Base-by-base conservation (phyloP, 1,139 yeast species). In the Geotrichum histeridarum region DNA sequence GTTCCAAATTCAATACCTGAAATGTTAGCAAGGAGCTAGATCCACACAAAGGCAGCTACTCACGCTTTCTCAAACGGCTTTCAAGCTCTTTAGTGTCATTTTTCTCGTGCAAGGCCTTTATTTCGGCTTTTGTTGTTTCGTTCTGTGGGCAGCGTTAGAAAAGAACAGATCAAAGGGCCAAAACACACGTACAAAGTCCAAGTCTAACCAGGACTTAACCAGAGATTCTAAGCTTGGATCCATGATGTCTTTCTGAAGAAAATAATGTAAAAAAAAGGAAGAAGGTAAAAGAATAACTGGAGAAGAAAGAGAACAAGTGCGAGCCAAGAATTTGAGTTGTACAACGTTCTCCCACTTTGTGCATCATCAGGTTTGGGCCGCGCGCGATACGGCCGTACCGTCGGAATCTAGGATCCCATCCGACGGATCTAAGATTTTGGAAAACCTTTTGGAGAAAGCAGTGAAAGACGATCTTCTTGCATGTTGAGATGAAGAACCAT, bases 1-100 rank as follows among this genome's bases (percentile, higher is more conserved):
- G 98, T 90, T 0, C 97, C 98, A 70, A 90, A 90, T n/a, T 82
- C 76, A 39, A 90, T 85, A 51, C 96, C 70, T 57, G 14, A 31
- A 33, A n/a, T 15, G 27, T 11, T 22, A 22, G 12, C 14, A 12
- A 41, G n/a, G 17, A 56, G 46, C 8, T 41, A 49, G 30, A 15
- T 30, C 14, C 18, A 18, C 15, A 8, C 12, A 33, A 38, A 42
- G n/a, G 14, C 27, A 44, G 12, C 7, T 15, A 57, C 66, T 44
- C 55, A 60, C 70, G 62, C 22, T 58, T 65, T n/a, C 73, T 56
- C 43, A 84, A 70, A 54, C 87, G 76, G 44, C 67, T 67, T 49
- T 77, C 78, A 46, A 90, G 73, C 49, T 75, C 80, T 0, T 66
- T 70, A 61, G 72, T 71, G 57, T 82, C 67, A 4, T 71, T 64